Evolutionary conservation across 768 basidiomycete genomes (phyloP), one percentile per base, ranked within the genome.

Genomic region (Trametes maxima): DNA sequence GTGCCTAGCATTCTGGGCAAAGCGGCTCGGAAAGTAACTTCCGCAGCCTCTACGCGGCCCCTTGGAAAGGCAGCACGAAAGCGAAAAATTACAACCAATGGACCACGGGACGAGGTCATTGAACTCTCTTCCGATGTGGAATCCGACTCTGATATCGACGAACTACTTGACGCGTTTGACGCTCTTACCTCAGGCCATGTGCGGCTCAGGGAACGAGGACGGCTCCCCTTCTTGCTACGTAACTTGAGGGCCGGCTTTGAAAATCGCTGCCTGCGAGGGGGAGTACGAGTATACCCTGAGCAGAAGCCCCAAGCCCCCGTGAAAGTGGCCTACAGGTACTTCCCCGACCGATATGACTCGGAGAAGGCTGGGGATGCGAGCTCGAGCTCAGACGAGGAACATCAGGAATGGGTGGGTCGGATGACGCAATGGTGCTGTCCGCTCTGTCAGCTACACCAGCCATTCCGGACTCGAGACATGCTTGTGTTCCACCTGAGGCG

Each of bases 141-240:
- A 40, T 56, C 63, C 5, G 62, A 59, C 28, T 62, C 60, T 14
- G 62, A 63, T 10, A 36, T 64, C 24, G 42, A 57, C 14, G 59
- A 66, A n/a, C 65, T 70, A 6, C 24, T 59, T 5, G 48, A 39
- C 17, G 68, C 67, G 0, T 54, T 65, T 33, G 65, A 65, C 17
- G 57, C 60, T 2, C 54, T 67, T 33, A 65, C 65, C 1, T 54
- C 62, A 3, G 22, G 46, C 1, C 19, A 45, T 1, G 33, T 40
- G 2, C 67, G 63, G 6, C 25, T 68, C 17, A 39, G 48, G 48
- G 16, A 60, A 14, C 45, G 35, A 8, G 14, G 28, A 3, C 75
- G 74, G 52, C 76, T 88, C 5, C 88, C 88, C 0, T 89, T 89
- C 67, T 74, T 87, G 21, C 73, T 69, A 25, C 81, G 84, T 12